Conservation (phyloP, 192 early-diverging fungal genomes). For the Umbelopsis isabellina region DNA sequence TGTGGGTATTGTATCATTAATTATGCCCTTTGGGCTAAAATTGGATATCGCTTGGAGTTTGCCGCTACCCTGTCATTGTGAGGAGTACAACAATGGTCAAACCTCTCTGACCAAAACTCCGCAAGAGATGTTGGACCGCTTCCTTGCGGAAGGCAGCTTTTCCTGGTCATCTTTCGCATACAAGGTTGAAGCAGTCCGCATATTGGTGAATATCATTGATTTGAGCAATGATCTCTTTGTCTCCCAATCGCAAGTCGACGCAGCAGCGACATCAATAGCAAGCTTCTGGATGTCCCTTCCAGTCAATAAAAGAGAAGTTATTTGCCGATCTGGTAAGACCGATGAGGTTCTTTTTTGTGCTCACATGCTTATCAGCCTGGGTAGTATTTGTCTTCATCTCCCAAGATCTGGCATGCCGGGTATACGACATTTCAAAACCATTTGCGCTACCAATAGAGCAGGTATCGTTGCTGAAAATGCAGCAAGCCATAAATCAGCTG, state of each 20-base stretch:
- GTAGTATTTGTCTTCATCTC: constrained; percentile 10
- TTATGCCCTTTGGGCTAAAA: background rate
- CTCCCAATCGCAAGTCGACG: background rate
- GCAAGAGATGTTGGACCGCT: constrained; percentile 4
- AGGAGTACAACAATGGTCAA: constrained; percentile 12
- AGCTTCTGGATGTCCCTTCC: background rate
- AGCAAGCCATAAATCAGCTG: constrained; percentile 6
- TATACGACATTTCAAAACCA: constrained; percentile 4
- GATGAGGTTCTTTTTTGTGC: constrained; percentile 7
- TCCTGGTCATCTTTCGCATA: constrained; percentile 1
- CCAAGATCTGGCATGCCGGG: background rate
- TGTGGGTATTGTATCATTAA: background rate
- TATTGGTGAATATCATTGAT: background rate
- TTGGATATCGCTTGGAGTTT: background rate
- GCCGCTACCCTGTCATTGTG: constrained; percentile 6
- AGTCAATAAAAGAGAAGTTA: background rate
- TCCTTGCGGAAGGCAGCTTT: background rate
- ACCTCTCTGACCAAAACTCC: background rate
- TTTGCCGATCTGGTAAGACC: background rate
- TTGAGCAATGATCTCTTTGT: background rate
- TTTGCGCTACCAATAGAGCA: background rate
- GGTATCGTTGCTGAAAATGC: background rate
- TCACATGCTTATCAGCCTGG: background rate
- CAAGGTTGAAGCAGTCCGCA: constrained; percentile 4
- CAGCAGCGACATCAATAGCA: background rate